Conservation (phyloP, 768 basidiomycete genomes). For the Mycena sanguinolenta region DNA sequence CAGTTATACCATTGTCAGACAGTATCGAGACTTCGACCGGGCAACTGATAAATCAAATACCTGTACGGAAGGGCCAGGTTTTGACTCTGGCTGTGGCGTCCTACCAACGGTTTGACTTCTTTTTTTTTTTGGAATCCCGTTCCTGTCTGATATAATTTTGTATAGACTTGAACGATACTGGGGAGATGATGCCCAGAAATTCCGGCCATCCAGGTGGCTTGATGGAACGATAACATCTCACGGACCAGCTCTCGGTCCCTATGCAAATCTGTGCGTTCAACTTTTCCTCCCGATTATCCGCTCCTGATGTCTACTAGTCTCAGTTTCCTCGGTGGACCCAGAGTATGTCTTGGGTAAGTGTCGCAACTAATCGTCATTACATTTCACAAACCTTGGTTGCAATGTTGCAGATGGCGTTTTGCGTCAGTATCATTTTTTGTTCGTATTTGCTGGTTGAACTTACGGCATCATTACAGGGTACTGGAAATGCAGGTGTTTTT, state of each 20-base stretch:
- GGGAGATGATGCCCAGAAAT: not conserved
- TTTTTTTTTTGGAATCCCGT: not conserved
- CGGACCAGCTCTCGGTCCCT: not conserved
- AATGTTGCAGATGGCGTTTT: slow-evolving; percentile 6
- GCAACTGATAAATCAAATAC: slow-evolving; percentile 3
- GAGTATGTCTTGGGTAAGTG: slow-evolving; percentile 6
- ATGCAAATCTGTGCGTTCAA: not conserved
- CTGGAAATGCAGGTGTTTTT: slow-evolving; percentile 27
- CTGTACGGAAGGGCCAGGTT: slow-evolving; percentile 28
- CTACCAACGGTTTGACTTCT: slow-evolving; percentile 15
- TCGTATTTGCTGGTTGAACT: not conserved
- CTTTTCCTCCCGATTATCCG: not conserved
- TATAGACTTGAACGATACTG: not conserved
- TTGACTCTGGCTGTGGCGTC: slow-evolving; percentile 1
- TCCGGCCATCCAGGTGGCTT: not conserved
- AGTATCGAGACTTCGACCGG: slow-evolving; percentile 10
- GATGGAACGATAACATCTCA: not conserved
- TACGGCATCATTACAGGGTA: slow-evolving; percentile 1
- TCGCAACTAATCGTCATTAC: not conserved
- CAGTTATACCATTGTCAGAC: slow-evolving; percentile 7
- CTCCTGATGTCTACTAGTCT: not conserved
- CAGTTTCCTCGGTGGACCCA: not conserved
- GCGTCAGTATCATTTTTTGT: slow-evolving; percentile 7
- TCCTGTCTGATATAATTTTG: not conserved
- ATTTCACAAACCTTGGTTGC: too few relatives aligned